Evolutionary conservation across 192 early-diverging fungal species (phyloP).

Genomic region (Funneliformis mosseae): DNA sequence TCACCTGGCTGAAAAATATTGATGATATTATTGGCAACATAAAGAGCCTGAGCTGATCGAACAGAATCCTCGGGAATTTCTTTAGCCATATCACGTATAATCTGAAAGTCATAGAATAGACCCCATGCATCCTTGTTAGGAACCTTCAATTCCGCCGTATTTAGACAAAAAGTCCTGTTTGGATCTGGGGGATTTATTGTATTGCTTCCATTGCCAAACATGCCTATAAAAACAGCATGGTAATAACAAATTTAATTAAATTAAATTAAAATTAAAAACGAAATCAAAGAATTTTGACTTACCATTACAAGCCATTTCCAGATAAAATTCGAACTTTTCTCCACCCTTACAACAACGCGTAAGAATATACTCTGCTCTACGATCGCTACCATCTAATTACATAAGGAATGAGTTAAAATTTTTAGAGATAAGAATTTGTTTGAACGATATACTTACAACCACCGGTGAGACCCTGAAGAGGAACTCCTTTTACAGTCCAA

Average conservation of each 20-base stretch:
- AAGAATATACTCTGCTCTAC: conserved; percentile 56
- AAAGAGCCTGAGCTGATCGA: conserved; percentile 78
- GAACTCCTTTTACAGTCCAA: conserved; percentile 81
- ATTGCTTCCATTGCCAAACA: conserved; percentile 83
- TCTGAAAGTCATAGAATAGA: conserved; percentile 75
- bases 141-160: conserved; percentile 70
- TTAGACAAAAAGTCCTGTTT: conserved; percentile 63
- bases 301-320: conserved; percentile 92
- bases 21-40: conserved; percentile 76
- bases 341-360: conserved; percentile 49
- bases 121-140: conserved; percentile 70
- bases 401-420: not conserved
- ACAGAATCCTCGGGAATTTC: conserved; percentile 70
- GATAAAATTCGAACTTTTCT: conserved; percentile 70
- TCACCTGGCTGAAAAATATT: conserved; percentile 67
- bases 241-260: not conserved
- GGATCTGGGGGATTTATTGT: conserved; percentile 70
- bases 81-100: conserved; percentile 72
- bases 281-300: not conserved
- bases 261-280: not conserved
- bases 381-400: conserved; percentile 47
- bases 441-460: conserved; percentile 55
- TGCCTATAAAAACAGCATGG: conserved; percentile 10
- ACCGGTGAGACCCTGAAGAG: conserved; percentile 90
- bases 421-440: conserved; percentile 3